phyloP scores from a whole-genome alignment of 2,329 filamentous ascomycete species.

The Aspergillus jensenii region DNA sequence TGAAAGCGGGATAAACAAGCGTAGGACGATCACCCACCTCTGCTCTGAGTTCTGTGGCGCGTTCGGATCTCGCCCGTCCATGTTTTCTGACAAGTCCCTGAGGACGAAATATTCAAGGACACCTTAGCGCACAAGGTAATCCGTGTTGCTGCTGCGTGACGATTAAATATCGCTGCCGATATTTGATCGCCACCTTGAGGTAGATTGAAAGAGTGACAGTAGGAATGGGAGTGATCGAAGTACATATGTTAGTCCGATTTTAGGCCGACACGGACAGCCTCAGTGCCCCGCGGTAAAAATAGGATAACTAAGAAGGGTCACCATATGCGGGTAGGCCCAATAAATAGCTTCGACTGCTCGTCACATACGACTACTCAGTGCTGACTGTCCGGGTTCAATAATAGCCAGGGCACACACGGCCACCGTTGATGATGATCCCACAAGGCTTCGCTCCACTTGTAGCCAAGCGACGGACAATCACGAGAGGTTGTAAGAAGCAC shows the following conservation, averaged over 20 bases:
- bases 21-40: slow-evolving; percentile 8
- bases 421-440: not conserved
- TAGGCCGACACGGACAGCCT: not conserved
- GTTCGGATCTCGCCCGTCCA: slow-evolving; percentile 4
- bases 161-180: not conserved
- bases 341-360: not conserved
- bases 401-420: not conserved
- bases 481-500: not conserved
- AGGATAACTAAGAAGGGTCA: not conserved
- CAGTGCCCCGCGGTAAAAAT: not conserved
- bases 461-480: not conserved
- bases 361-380: not conserved
- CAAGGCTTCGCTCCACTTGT: not conserved
- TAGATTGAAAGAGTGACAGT: not conserved
- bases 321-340: not conserved
- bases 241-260: not conserved
- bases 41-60: slow-evolving; percentile 4
- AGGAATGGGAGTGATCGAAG: not conserved
- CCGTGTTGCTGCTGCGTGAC: not conserved
- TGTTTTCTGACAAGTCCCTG: not conserved
- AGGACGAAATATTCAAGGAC: not conserved
- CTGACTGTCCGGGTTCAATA: not conserved
- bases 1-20: not conserved
- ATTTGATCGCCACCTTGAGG: not conserved
- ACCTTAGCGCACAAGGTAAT: not conserved